phyloP scores from a whole-genome alignment of 139 green algal species.

The Chlorokybus atmophyticus region DNA sequence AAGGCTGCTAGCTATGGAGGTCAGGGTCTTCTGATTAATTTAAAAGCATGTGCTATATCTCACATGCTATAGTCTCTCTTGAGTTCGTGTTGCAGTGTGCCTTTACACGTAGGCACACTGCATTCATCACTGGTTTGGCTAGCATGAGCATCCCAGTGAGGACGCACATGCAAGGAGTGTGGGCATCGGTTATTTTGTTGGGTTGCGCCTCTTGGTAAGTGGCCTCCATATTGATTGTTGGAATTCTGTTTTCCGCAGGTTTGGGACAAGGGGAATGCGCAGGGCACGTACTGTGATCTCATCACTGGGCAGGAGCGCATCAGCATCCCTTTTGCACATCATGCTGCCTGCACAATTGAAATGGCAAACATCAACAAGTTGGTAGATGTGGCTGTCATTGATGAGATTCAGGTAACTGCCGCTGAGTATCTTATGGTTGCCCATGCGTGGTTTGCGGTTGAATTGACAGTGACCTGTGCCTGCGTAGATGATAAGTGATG shows the following conservation, averaged over 20 bases:
- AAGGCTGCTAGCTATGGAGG: slow-evolving; percentile 84
- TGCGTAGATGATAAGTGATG: slow-evolving; percentile 72
- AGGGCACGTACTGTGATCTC: slow-evolving; percentile 45
- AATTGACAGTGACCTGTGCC: too few species aligned
- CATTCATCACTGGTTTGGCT: background rate
- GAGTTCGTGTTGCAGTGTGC: too few species aligned
- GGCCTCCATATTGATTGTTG: too few species aligned
- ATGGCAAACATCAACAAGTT: slow-evolving; percentile 54
- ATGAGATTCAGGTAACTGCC: slow-evolving; percentile 84
- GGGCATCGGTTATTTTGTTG: too few species aligned
- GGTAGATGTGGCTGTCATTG: slow-evolving; percentile 83
- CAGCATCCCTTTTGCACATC: slow-evolving; percentile 51
- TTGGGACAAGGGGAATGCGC: slow-evolving; percentile 28
- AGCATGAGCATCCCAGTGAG: too few species aligned
- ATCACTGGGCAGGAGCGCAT: slow-evolving; percentile 71
- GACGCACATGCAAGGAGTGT: too few species aligned
- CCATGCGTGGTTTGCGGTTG: too few species aligned
- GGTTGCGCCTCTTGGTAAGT: too few species aligned
- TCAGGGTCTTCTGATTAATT: slow-evolving; percentile 30
- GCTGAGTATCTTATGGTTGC: too few species aligned
- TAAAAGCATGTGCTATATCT: background rate
- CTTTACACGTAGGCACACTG: background rate
- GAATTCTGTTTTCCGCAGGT: slow-evolving; percentile 25
- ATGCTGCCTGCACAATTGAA: slow-evolving; percentile 86
- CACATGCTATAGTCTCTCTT: too few species aligned